These are phyloP conservation scores for Didymellaceae sp. DNA, from an alignment of 2,329 filamentous ascomycete genomes.

Conservation along the genomic window DNA sequence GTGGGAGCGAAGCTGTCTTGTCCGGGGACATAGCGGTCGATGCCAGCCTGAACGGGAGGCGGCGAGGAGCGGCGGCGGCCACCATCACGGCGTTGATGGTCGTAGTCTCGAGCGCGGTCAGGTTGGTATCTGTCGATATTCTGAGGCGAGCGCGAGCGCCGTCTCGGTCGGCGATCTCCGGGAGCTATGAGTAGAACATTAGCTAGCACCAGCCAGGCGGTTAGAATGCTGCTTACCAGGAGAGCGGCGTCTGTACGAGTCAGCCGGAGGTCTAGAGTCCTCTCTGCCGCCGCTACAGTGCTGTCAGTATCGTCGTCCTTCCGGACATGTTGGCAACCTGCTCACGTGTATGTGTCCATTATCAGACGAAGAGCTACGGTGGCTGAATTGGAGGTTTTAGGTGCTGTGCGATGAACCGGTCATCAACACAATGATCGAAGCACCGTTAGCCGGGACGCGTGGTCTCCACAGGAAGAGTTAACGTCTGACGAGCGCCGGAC, in stretches of 20 bases:
- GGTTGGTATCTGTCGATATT: constrained; percentile 80
- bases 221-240: constrained; percentile 63
- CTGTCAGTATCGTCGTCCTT: constrained; percentile 22
- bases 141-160: constrained; percentile 73
- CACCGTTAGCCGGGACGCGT: constrained; percentile 24
- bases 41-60: constrained; percentile 69
- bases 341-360: constrained; percentile 51
- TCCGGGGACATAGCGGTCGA: constrained; percentile 84
- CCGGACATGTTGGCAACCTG: constrained; percentile 1
- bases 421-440: constrained; percentile 26
- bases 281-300: constrained; percentile 51
- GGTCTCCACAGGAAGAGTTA: constrained; percentile 35
- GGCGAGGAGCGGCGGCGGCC: constrained; percentile 64
- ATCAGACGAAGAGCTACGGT: constrained; percentile 7
- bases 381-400: constrained; percentile 1
- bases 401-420: constrained; percentile 18
- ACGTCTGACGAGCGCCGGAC: constrained; percentile 32
- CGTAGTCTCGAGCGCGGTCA: constrained; percentile 72
- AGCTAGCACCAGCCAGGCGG: constrained; percentile 2
- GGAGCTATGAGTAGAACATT: constrained; percentile 22
- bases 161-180: constrained; percentile 46
- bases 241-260: constrained; percentile 65
- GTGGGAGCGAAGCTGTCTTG: constrained; percentile 64
- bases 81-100: constrained; percentile 66
- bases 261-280: constrained; percentile 59